Base-by-base conservation (phyloP, 495 filamentous ascomycete genomes). In the Penicillium coprophilum region DNA sequence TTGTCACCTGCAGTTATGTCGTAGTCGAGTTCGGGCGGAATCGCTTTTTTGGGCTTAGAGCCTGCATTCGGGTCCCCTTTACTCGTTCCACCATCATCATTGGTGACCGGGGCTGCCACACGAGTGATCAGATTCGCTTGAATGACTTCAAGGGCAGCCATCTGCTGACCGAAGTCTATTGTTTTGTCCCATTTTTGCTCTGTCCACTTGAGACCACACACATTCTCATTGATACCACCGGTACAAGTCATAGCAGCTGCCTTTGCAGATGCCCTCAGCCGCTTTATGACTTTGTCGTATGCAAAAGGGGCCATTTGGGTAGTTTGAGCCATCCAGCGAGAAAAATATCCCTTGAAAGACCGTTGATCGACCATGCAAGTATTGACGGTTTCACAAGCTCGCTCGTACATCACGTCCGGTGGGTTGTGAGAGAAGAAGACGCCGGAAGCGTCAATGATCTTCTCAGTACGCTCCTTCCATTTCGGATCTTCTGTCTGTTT, bases 331-430 rank as follows among this genome's bases (percentile, higher is more conserved):
- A 96, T 80, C 88, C 90, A 96, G 23, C 91, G 88, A 21, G 89
- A 76, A 15, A 93, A 76, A 73, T 92, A 95, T 32, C 88, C 89
- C 72, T 94, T 96, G 83, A 92, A 96, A 38, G 86, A 89, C 40
- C 81, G 80, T 76, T 92, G 89, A 63, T 94, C 90, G 38, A 84
- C 82, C 60, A 88, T 84, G 73, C 89, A 91, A 8, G 71, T 81
- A 43, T 77, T 67, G 49, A 75, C 71, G 0, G 75, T 69, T 53
- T 87, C 85, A 57, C 84, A 87, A 30, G 83, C 79, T n/a, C 82
- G 73, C 66, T 92, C 89, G 50, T 76, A 84, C 72, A 89, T 87
- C 43, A 88, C 77, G 21, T 81, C 70, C 23, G 66, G 64, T 3
- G 81, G 70, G 19, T 68, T 53, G 0, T 70, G 46, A 1, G 51